Percentiles rank a stretch among this genome's conserved stretches.
These are phyloP conservation scores for Coelastrella sp. DNA, from an alignment of 139 green algal species.

Conservation along the genomic window DNA sequence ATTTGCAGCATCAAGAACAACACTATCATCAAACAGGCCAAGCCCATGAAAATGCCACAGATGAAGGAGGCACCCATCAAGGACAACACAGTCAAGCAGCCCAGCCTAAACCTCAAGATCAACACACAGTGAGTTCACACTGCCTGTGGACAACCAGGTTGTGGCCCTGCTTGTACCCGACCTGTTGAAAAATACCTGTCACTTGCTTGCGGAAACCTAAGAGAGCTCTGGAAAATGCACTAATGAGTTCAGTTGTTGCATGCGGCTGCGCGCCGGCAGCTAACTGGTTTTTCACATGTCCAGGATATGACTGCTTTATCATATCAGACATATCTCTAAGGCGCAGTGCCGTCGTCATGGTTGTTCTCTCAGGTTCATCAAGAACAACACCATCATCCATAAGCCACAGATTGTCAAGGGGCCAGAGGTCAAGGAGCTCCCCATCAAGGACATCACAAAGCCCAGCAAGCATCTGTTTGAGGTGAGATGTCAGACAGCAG, in stretches of 20 bases:
- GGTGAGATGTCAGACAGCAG: neutral
- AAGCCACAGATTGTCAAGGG: neutral
- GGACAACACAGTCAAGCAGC: neutral
- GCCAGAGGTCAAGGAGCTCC: constrained; percentile 10
- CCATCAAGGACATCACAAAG: constrained; percentile 26
- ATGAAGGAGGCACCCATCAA: constrained; percentile 10
- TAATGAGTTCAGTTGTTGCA: too few species aligned
- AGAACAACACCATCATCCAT: neutral
- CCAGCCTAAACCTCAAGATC: neutral
- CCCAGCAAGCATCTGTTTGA: neutral
- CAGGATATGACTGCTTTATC: neutral
- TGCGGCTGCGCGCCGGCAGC: neutral
- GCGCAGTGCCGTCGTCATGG: neutral
- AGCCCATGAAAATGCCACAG: neutral
- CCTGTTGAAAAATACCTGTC: too few species aligned
- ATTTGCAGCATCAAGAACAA: neutral
- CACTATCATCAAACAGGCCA: neutral
- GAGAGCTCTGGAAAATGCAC: too few species aligned
- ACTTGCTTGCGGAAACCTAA: too few species aligned
- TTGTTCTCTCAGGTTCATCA: constrained; percentile 6
- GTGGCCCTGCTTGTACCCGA: too few species aligned
- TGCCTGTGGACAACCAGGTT: too few species aligned
- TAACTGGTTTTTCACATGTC: neutral
- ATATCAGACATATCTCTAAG: neutral
- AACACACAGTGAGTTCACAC: neutral